Base-by-base conservation (phyloP, 805 yeast species). In the Millerozyma miso region DNA sequence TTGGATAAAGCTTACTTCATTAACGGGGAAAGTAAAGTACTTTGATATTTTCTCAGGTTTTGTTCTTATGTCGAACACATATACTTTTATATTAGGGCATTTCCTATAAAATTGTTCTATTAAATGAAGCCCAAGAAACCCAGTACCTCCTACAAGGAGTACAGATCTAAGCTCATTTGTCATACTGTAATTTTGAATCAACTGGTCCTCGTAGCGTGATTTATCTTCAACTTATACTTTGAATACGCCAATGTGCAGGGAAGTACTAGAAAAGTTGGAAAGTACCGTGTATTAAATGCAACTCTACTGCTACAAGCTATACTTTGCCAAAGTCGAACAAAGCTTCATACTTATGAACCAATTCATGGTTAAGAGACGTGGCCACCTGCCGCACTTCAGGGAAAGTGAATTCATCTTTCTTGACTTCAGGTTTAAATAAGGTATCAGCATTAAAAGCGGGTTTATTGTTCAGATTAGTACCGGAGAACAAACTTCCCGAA, bases 81-180 rank as follows among this genome's bases (percentile, higher is more conserved):
- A 85, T 46, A 93, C 85, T 35, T 75, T 62, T 7, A 96, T 90
- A 36, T 78, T 69, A 17, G 93, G 85, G 12, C 75, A 56, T 31
- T 75, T 66, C 37, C 74, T 73, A 67, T 79, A 77, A 63, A 90
- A 91, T 62, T 88, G 93, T 55, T 90, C 90, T 35, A 93, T 80
- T 50, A 93, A 70, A 52, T 93, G 99, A 37, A 88, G 78, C 2
- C 99, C 99, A 16, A 93, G 75, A 53, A 93, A 93, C 0, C 99
- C 99, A 3, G 97, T 71, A 7, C 99, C 99, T 39, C 99, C 99
- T n/a, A 93, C 79, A 16, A 93, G 71, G 23, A 93, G 77, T 2
- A 93, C 95, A 1, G 85, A 76, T 32, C 7, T 32, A 32, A n/a
- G 17, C n/a, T 32, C 17, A 8, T 32, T 32, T 8, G 17, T 23